Evolutionary conservation across 2,329 filamentous ascomycete genomes (phyloP).

Genomic region (Diplodia corticola): DNA sequence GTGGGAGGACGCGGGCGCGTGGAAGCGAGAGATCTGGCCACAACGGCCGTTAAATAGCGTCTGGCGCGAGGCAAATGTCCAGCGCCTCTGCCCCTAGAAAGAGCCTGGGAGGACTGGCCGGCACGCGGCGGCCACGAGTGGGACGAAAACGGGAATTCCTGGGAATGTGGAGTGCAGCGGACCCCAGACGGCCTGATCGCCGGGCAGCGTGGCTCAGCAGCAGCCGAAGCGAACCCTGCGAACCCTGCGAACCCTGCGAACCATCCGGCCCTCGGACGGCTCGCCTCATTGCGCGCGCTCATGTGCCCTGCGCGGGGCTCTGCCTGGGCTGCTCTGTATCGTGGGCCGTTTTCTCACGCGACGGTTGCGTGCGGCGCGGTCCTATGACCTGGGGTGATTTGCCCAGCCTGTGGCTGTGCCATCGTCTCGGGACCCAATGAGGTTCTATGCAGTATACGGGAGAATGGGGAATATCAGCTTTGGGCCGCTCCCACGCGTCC

Average conservation of each 20-base stretch:
- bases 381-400: not conserved
- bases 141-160: not conserved
- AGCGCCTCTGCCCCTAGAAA: not conserved
- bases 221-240: not conserved
- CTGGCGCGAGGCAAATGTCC: not conserved
- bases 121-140: not conserved
- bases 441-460: not conserved
- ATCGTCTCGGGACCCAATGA: not conserved
- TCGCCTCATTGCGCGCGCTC: not conserved
- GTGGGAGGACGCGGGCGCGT: not conserved
- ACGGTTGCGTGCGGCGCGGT: not conserved
- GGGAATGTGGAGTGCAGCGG: not conserved
- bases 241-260: too few relatives aligned
- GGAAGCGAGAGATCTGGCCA: not conserved
- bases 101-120: not conserved
- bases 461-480: not conserved
- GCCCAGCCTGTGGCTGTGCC: not conserved
- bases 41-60: not conserved
- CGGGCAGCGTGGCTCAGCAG: not conserved
- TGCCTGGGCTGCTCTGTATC: not conserved
- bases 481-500: not conserved
- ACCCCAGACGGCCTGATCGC: not conserved
- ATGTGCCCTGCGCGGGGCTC: not conserved
- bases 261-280: not conserved
- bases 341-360: not conserved